Evolutionary conservation across 2,329 filamentous ascomycete species (phyloP).

Genomic region (Xylariales sp.): DNA sequence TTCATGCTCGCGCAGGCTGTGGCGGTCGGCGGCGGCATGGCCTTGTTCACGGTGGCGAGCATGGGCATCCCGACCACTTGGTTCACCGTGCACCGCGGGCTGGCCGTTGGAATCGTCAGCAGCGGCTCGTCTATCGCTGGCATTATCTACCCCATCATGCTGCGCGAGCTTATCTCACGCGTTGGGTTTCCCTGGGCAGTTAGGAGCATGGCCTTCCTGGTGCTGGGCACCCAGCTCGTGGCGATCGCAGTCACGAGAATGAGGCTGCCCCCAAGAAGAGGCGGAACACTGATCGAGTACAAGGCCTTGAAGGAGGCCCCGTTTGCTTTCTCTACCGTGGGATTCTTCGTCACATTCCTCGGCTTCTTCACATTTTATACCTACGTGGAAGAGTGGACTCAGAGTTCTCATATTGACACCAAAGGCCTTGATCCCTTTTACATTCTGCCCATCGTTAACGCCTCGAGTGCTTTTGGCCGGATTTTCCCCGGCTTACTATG

Average conservation of each 20-base stretch:
- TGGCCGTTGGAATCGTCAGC: constrained; percentile 17
- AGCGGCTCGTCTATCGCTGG: constrained; percentile 15
- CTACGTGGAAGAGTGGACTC: constrained; percentile 15
- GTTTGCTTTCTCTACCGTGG: constrained; percentile 27
- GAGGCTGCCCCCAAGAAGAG: constrained; percentile 29
- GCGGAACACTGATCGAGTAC: constrained; percentile 34
- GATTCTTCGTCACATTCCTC: constrained; percentile 29
- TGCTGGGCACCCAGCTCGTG: constrained; percentile 13
- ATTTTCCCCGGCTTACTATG: constrained; percentile 29
- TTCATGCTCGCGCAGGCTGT: constrained; percentile 31
- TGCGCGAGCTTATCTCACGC: constrained; percentile 9
- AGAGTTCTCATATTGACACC: constrained; percentile 14
- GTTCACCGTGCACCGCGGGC: constrained; percentile 16
- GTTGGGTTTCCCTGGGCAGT: constrained; percentile 10
- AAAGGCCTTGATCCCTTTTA: too few species aligned
- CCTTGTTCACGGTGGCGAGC: constrained; percentile 27
- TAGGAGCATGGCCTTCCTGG: constrained; percentile 7
- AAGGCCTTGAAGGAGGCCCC: constrained; percentile 33
- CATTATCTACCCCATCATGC: constrained; percentile 2
- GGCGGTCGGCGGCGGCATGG: constrained; percentile 31
- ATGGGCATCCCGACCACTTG: constrained; percentile 19
- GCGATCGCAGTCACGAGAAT: constrained; percentile 29
- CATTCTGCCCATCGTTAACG: constrained; percentile 33
- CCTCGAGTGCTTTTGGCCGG: constrained; percentile 31
- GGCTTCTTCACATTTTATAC: constrained; percentile 38